Evolutionary conservation across 306 rosid species (phyloP).

Genomic region (Luffa acutangula): DNA sequence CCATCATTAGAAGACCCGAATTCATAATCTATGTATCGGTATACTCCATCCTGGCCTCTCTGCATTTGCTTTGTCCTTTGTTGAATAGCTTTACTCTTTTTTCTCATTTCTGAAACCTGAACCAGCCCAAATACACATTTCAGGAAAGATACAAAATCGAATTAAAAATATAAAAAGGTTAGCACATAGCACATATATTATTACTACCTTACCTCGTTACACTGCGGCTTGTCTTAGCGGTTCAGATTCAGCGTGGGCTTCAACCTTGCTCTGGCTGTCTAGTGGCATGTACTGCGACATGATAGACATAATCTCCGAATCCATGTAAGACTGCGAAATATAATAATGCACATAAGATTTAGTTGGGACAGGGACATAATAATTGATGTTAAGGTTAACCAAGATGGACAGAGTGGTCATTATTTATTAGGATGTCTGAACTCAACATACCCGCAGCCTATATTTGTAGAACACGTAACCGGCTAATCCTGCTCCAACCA

Average conservation of each 20-base stretch:
- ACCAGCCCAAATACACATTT: neutral
- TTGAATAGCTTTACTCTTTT: neutral
- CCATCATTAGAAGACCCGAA: neutral
- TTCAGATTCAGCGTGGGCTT: constrained; percentile 45
- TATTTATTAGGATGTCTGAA: too few relatives aligned
- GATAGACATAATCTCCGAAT: constrained; percentile 90
- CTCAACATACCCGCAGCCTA: constrained; percentile 66
- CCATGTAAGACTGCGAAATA: constrained; percentile 74
- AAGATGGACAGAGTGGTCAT: too few relatives aligned
- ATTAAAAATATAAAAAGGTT: neutral
- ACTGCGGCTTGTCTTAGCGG: constrained; percentile 48
- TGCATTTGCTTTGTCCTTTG: neutral
- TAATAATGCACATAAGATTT: neutral
- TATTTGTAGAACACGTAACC: constrained; percentile 90
- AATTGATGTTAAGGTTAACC: neutral
- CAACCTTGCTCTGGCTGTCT: constrained; percentile 46
- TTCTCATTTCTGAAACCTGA: neutral
- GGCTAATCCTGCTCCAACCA: constrained; percentile 45
- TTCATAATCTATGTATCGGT: neutral
- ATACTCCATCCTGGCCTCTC: neutral
- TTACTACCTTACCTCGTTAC: constrained; percentile 22
- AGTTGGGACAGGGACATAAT: neutral
- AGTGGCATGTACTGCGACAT: constrained; percentile 98
- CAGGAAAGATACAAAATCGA: neutral
- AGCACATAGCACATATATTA: neutral